Base-by-base conservation (phyloP, 2,329 filamentous ascomycete species). In the Talaromyces verruculosus region DNA sequence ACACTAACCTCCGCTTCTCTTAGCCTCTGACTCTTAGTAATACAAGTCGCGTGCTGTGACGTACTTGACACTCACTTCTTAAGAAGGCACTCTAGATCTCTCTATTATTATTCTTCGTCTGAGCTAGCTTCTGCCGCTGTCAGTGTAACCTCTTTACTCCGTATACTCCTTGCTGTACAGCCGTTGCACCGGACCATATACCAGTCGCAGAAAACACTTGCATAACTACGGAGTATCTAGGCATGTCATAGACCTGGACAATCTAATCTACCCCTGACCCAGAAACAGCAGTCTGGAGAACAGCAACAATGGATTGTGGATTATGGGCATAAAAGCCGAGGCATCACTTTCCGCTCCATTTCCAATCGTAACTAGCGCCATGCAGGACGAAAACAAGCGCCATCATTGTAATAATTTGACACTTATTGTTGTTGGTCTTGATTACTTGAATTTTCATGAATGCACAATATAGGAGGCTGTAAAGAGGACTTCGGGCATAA, bases 201-300 rank as follows among this genome's bases (percentile, higher is more conserved):
- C 28, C 49, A 53, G n/a, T 33, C 15, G 28, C 49, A n/a, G 49
- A n/a, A 22, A 47, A 51, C 3, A 33, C 25, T 33, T 53, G 28
- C 49, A 53, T 10, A 17, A 8, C 13, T 30, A 51, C 47, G 30
- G 30, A 33, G 30, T 17, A 51, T 51, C 25, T 33, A 33, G 30
- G 2, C 25, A 30, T 28, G 25, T n/a, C 25, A 33, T 28, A 28
- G 45, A 28, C 11, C 15, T 49, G 22, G 19, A 28, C 62, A 35
- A 64, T 25, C 49, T 28, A 33, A 22, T 47, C 25, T 28, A 47
- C 63, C 63, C 63, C 63, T 61, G 63, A 65, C 57, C 63, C 55
- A 51, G 41, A 39, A n/a, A 35, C 55, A 19, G 6, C 28, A 37
- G 30, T 45, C 47, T 19, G 47, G 25, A 25, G 28, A 57, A 57